Conservation (phyloP, 2,329 filamentous ascomycete genomes). For the Thelonectria blattea region DNA sequence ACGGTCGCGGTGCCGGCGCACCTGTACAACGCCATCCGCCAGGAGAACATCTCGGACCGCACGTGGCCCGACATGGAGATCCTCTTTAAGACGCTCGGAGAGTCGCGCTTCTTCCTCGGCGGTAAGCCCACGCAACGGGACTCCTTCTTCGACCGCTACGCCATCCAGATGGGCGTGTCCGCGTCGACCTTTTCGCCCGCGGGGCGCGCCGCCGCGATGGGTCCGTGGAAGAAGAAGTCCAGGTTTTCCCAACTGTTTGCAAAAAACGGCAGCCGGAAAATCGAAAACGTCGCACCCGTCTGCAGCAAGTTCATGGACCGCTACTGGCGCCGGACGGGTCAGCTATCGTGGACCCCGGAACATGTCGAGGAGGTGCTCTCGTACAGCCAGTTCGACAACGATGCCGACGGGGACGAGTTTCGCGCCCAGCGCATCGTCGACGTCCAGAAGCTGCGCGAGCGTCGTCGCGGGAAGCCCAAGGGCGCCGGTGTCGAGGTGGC, state of each 20-base stretch:
- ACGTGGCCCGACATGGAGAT: slow-evolving; percentile 51
- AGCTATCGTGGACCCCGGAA: slow-evolving; percentile 41
- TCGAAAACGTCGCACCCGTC: slow-evolving; percentile 42
- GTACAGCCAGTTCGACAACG: slow-evolving; percentile 34
- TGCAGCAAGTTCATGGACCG: slow-evolving; percentile 46
- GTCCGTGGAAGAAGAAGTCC: not conserved
- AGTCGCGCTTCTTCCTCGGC: slow-evolving; percentile 46
- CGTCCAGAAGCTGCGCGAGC: not conserved
- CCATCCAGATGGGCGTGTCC: slow-evolving; percentile 47
- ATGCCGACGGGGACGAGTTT: slow-evolving; percentile 24
- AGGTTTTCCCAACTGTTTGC: not conserved
- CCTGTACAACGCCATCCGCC: slow-evolving; percentile 48
- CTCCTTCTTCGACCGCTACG: slow-evolving; percentile 47
- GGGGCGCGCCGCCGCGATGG: not conserved
- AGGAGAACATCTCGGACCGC: slow-evolving; percentile 36
- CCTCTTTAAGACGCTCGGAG: slow-evolving; percentile 36
- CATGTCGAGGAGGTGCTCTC: slow-evolving; percentile 45
- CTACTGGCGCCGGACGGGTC: slow-evolving; percentile 36
- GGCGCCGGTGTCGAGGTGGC: slow-evolving; percentile 6
- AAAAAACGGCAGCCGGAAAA: slow-evolving; percentile 37
- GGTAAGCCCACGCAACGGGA: slow-evolving; percentile 38
- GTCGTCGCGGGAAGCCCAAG: not conserved
- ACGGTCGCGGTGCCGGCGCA: slow-evolving; percentile 47
- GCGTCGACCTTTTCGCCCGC: slow-evolving; percentile 21
- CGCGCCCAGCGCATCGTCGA: slow-evolving; percentile 23